Conservation (phyloP, 805 yeast species). For the Vanderwaltozyma polyspora region DNA sequence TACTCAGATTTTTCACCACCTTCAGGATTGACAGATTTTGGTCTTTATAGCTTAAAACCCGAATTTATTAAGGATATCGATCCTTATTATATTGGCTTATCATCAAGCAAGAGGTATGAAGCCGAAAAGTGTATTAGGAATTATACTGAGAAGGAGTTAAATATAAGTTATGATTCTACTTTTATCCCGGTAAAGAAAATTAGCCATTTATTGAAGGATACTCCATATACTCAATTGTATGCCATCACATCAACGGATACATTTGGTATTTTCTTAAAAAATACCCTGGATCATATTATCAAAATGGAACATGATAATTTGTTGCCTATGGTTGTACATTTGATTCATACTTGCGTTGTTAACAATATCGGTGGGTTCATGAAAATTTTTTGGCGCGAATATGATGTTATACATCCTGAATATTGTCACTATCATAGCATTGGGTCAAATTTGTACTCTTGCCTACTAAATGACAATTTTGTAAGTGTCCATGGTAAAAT, state of each 20-base stretch:
- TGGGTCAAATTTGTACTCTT: conserved; percentile 30
- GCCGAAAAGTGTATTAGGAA: conserved; percentile 57
- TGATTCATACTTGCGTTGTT: conserved; percentile 52
- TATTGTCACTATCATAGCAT: conserved; percentile 30
- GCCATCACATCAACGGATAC: conserved; percentile 41
- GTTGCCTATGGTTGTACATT: conserved; percentile 48
- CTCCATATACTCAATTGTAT: conserved; percentile 36
- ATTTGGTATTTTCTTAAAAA: conserved; percentile 44
- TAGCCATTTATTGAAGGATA: conserved; percentile 25
- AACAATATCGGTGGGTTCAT: conserved; percentile 31
- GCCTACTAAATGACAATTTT: conserved; percentile 33
- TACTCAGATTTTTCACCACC: conserved; percentile 58
- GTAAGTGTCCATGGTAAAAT: conserved; percentile 40
- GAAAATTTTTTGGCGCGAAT: conserved; percentile 29
- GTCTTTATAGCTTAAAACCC: conserved; percentile 57
- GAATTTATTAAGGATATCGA: conserved; percentile 47
- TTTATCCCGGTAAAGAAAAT: conserved; percentile 44
- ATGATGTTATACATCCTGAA: conserved; percentile 30
- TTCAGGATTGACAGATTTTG: conserved; percentile 42
- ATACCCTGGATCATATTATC: conserved; percentile 32
- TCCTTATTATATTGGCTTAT: conserved; percentile 72
- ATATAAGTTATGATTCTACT: conserved; percentile 35
- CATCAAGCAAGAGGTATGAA: conserved; percentile 72
- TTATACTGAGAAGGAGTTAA: conserved; percentile 31
- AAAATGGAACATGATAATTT: conserved; percentile 43